Conservation (phyloP, 2,329 filamentous ascomycete species). For the Cryphonectria japonica region DNA sequence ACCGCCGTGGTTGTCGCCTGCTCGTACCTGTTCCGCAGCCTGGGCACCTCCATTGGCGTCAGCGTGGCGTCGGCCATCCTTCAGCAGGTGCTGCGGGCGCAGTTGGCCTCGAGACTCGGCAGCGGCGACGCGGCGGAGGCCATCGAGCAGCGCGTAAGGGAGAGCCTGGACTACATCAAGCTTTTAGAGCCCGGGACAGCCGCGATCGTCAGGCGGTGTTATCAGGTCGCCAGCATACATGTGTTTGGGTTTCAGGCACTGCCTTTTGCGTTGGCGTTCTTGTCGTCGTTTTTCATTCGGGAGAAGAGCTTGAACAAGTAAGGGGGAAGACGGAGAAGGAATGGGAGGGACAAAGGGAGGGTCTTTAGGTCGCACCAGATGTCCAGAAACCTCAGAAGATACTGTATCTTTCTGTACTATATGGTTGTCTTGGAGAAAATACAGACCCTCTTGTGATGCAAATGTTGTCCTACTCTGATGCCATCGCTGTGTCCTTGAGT, state of each 20-base stretch:
- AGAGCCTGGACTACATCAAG: constrained; percentile 71
- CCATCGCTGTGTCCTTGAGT: not conserved
- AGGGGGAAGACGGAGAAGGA: no score
- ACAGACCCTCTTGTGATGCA: not conserved
- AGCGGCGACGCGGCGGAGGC: constrained; percentile 62
- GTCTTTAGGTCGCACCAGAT: not conserved
- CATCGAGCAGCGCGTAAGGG: constrained; percentile 70
- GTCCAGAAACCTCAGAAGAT: no score
- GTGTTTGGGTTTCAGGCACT: constrained; percentile 46
- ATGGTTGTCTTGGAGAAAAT: not conserved
- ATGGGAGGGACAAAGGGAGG: not conserved
- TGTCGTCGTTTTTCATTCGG: constrained; percentile 54
- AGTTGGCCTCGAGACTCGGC: constrained; percentile 57
- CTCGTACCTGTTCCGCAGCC: constrained; percentile 78
- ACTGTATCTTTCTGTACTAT: not conserved
- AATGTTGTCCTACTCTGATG: not conserved
- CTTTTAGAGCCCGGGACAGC: constrained; percentile 64
- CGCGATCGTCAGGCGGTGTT: constrained; percentile 66
- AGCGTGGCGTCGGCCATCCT: constrained; percentile 73
- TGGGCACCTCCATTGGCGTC: constrained; percentile 77
- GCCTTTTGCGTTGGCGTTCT: constrained; percentile 44
- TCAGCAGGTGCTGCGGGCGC: constrained; percentile 66
- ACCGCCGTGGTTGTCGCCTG: constrained; percentile 78
- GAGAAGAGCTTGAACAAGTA: constrained; percentile 57
- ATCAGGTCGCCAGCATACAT: constrained; percentile 53